phyloP scores from a whole-genome alignment of 495 filamentous ascomycete genomes.

The Lichina pygmaea region DNA sequence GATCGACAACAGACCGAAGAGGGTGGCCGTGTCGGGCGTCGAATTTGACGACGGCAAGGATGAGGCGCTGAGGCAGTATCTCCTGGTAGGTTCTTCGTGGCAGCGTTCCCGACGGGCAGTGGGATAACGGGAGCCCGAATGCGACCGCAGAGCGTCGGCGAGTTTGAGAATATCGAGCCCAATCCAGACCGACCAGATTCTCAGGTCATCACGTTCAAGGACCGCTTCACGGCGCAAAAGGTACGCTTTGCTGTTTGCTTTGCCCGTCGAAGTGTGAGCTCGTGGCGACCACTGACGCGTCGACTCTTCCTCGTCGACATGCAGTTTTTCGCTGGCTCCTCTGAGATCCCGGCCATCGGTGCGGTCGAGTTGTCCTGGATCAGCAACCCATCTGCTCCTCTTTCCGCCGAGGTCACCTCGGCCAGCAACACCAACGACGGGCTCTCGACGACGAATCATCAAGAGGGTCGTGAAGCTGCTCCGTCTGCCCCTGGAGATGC shows the following conservation, averaged over 20 bases:
- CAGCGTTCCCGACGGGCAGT: neutral
- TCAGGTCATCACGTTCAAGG: constrained; percentile 55
- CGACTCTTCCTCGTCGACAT: too few relatives aligned
- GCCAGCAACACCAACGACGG: neutral
- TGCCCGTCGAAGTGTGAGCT: neutral
- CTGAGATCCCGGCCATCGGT: constrained; percentile 45
- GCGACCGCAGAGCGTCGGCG: constrained; percentile 39
- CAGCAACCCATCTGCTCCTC: constrained; percentile 9
- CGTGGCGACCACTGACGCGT: neutral
- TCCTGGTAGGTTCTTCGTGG: constrained; percentile 37
- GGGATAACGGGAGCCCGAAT: neutral
- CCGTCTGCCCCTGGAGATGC: too few relatives aligned
- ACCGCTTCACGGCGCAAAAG: constrained; percentile 71
- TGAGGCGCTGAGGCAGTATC: constrained; percentile 59
- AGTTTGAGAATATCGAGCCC: constrained; percentile 50
- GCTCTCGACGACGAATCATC: neutral
- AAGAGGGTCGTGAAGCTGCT: neutral
- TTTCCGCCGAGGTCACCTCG: neutral
- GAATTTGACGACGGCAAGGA: constrained; percentile 46
- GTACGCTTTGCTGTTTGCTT: constrained; percentile 4
- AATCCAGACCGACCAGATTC: constrained; percentile 26
- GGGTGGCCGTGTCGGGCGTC: constrained; percentile 41
- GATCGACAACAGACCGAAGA: constrained; percentile 68
- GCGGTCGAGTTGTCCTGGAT: constrained; percentile 58
- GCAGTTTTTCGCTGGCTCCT: constrained; percentile 35